These are phyloP conservation scores for Suillus decipiens DNA, from an alignment of 768 basidiomycete genomes.

Conservation along the genomic window DNA sequence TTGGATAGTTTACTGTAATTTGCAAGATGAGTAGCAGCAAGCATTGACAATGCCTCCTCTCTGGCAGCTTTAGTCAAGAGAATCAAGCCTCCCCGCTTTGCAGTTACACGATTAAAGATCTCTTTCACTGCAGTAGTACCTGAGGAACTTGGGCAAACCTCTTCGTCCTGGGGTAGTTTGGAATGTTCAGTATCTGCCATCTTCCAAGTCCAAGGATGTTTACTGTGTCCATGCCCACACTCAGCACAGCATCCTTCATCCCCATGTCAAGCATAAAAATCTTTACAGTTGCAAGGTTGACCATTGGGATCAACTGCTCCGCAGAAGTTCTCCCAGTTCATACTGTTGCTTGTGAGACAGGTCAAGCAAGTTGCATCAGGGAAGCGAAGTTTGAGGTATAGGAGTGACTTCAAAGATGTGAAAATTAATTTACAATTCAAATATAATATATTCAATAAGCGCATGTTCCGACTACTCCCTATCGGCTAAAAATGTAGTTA, in stretches of 20 bases:
- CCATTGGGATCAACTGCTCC: neutral
- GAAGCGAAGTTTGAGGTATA: neutral
- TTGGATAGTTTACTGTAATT: too few species aligned
- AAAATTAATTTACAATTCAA: too few species aligned
- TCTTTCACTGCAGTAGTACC: neutral
- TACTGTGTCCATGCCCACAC: neutral
- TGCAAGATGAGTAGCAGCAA: neutral
- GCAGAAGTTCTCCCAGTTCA: neutral
- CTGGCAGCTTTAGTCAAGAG: neutral
- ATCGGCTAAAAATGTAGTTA: too few species aligned
- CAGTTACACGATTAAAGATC: neutral
- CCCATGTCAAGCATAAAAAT: neutral
- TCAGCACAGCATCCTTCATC: too few species aligned
- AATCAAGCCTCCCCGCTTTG: neutral
- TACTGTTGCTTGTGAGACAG: constrained; percentile 1
- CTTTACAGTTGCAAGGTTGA: neutral
- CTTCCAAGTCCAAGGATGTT: neutral
- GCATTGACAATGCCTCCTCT: neutral
- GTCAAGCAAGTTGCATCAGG: neutral
- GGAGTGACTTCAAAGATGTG: neutral
- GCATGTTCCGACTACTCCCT: too few species aligned
- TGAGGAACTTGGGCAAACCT: neutral
- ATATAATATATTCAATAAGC: too few species aligned
- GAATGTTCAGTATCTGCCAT: neutral
- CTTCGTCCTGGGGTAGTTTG: neutral